A percentile compares a stretch with the other conserved stretches of the same genome.
These are phyloP conservation scores for Chimonanthus salicifolius DNA, from an alignment of 164 flowering plant genomes.

Conservation along the genomic window DNA sequence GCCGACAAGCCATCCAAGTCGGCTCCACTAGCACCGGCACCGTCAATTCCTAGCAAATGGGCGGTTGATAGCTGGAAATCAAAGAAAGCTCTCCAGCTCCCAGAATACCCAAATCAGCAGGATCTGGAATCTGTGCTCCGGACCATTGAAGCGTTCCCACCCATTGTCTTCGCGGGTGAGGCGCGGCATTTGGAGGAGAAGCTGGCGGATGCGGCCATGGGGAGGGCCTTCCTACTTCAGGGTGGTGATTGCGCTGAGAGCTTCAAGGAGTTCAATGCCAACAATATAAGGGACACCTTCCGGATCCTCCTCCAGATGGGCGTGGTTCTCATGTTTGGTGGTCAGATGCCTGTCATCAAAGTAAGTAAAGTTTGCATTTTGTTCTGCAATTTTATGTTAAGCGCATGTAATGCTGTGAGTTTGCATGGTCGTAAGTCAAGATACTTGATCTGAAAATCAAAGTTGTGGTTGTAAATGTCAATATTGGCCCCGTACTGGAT, in stretches of 20 bases:
- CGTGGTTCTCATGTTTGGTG: slow-evolving; percentile 81
- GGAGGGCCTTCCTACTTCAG: slow-evolving; percentile 73
- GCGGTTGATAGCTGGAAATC: slow-evolving; percentile 66
- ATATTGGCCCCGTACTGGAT: too few species aligned
- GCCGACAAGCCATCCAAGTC: slow-evolving; percentile 16
- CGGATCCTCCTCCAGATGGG: slow-evolving; percentile 84
- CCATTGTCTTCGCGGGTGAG: slow-evolving; percentile 89
- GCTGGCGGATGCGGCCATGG: slow-evolving; percentile 74
- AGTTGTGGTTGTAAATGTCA: too few species aligned
- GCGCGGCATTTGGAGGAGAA: slow-evolving; percentile 72
- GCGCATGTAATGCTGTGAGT: too few species aligned
- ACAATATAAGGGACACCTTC: slow-evolving; percentile 84
- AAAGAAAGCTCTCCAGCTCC: slow-evolving; percentile 74
- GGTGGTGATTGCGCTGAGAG: slow-evolving; percentile 97
- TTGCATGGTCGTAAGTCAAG: too few species aligned
- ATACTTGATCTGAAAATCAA: too few species aligned
- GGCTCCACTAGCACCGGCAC: neutral
- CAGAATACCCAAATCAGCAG: slow-evolving; percentile 63
- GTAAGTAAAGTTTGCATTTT: slow-evolving; percentile 18
- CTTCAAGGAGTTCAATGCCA: slow-evolving; percentile 87
- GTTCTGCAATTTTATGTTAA: neutral
- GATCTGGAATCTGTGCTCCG: slow-evolving; percentile 60
- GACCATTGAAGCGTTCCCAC: slow-evolving; percentile 73
- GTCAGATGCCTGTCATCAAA: slow-evolving; percentile 85
- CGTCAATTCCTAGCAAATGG: slow-evolving; percentile 41